Evolutionary conservation across 2,329 filamentous ascomycete genomes (phyloP).

Genomic region (Talaromyces sp.): DNA sequence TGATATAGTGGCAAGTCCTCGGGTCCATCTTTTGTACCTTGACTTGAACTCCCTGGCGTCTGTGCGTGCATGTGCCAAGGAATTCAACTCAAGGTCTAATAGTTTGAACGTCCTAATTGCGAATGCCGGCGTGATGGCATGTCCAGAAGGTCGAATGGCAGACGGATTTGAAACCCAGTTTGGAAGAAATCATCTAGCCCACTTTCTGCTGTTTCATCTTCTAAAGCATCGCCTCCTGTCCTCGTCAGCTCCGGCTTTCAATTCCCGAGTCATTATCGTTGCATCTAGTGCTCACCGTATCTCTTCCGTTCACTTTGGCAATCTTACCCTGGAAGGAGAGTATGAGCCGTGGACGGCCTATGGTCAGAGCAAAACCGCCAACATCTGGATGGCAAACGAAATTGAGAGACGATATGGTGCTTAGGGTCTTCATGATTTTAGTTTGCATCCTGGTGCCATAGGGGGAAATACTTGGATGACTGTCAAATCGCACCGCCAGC

Average conservation of each 20-base stretch:
- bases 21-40: slow-evolving; percentile 28
- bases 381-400: background rate
- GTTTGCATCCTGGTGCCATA: slow-evolving; percentile 4
- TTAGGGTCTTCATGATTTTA: background rate
- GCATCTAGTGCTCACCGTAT: background rate
- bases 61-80: slow-evolving; percentile 20
- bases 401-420: background rate
- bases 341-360: background rate
- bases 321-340: background rate
- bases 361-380: slow-evolving; percentile 3
- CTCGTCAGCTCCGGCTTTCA: background rate
- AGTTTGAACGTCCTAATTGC: slow-evolving; percentile 36
- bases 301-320: background rate
- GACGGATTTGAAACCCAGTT: slow-evolving; percentile 51
- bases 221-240: slow-evolving; percentile 31
- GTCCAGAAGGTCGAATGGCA: slow-evolving; percentile 30
- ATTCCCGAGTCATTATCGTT: background rate
- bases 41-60: slow-evolving; percentile 27
- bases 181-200: slow-evolving; percentile 49
- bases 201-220: slow-evolving; percentile 51
- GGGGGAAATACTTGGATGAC: slow-evolving; percentile 24
- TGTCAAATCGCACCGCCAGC: slow-evolving; percentile 11
- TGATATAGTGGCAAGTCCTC: slow-evolving; percentile 16
- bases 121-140: slow-evolving; percentile 45
- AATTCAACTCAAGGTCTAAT: slow-evolving; percentile 12